phyloP scores from a whole-genome alignment of 208 protist genomes.

The Acanthamoeba castellanii region DNA sequence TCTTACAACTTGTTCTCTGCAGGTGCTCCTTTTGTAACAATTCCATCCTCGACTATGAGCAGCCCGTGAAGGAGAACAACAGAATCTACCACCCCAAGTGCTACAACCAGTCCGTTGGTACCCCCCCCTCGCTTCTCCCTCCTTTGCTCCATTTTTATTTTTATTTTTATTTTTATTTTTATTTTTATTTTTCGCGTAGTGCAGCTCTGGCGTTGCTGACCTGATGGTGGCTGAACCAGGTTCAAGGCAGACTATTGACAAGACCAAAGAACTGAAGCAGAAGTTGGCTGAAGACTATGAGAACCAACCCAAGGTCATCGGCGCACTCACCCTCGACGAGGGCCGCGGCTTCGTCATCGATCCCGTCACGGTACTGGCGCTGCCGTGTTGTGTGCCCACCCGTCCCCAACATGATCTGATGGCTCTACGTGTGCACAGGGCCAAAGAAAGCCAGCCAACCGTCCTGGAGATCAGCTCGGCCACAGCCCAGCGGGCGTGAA shows the following conservation, averaged over 20 bases:
- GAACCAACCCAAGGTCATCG: slow-evolving; percentile 47
- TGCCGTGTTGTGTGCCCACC: background rate
- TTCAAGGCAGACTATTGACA: slow-evolving; percentile 26
- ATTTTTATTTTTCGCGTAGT: background rate
- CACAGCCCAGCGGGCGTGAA: slow-evolving; percentile 35
- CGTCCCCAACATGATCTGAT: background rate
- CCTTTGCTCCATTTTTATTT: background rate
- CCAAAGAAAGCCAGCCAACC: slow-evolving; percentile 32
- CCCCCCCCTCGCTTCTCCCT: background rate
- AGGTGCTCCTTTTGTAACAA: slow-evolving; percentile 65
- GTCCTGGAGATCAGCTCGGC: background rate
- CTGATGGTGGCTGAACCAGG: background rate
- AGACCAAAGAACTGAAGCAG: slow-evolving; percentile 51
- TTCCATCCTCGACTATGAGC: slow-evolving; percentile 53
- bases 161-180: background rate
- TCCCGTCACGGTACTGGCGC: slow-evolving; percentile 2
- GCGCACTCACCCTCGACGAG: background rate
- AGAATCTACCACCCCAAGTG: slow-evolving; percentile 53
- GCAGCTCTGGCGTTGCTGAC: background rate
- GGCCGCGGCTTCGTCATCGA: slow-evolving; percentile 43
- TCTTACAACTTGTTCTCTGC: too few species aligned
- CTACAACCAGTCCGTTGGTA: slow-evolving; percentile 61
- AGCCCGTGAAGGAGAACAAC: slow-evolving; percentile 56
- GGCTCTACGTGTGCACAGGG: background rate
- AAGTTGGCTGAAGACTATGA: slow-evolving; percentile 37